Evolutionary conservation across 805 yeast species (phyloP), one percentile per base, ranked within the genome.

Genomic region (Wickerhamiella azyma): DNA sequence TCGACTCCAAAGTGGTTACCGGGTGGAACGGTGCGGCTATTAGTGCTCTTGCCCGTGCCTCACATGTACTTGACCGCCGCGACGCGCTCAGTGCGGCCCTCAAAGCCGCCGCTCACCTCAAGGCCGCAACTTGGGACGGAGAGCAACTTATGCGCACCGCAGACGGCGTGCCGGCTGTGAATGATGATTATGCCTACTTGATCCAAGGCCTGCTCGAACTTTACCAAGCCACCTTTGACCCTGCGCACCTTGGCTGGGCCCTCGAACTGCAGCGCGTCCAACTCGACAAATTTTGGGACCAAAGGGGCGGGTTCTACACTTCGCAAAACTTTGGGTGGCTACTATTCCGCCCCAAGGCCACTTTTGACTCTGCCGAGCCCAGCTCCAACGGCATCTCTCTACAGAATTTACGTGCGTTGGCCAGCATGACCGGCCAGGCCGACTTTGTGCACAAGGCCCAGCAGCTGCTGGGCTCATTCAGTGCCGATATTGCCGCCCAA

Each of bases 1-100:
- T 70, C 4, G 62, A 59, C 9, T 50, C 49, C n/a, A 62, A 64
- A 52, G 51, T 61, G 17, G 57, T 64, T 14, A 56, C 64, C 10
- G 49, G 60, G 13, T 64, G 67, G 67, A 64, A 64, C 45, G 67
- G 66, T 1, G 53, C 58, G 5, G 64, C 66, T 4, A 58, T 66
- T 17, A 60, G 67, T 2, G 64, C 64, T 2, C 52, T 66, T 11
- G 62, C 67, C 9, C 48, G 62, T 9, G 63, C 67, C 2, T 52
- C 54, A 2, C 43, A 49, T 2, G 53, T 53, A 6, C 48, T 58
- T 8, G 42, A 36, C 18, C 46, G 50, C 16, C 32, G 37, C 3
- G 51, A 49, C 8, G 56, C 60, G 40, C 47, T 62, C 1, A 52
- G 45, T 5, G 46, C 51, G 13, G 66, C 66, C 3, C 47, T 26